These are phyloP conservation scores for Hibiscus syriacus DNA, from an alignment of 345 rosid species.

Conservation along the genomic window DNA sequence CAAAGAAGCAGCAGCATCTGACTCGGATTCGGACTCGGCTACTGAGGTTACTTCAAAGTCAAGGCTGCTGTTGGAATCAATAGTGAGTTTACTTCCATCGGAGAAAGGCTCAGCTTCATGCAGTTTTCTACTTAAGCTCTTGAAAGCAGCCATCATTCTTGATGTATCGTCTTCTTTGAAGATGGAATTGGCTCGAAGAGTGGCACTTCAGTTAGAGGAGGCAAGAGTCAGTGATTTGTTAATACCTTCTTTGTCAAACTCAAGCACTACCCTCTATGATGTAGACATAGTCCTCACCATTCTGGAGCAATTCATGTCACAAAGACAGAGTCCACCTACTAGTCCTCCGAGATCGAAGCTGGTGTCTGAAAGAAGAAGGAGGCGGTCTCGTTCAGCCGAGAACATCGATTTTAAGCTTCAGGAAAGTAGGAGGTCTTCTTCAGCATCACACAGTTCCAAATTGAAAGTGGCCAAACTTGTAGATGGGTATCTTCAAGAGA, in stretches of 20 bases:
- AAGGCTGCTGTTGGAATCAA: slow-evolving; percentile 73
- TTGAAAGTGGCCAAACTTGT: slow-evolving; percentile 91
- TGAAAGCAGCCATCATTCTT: slow-evolving; percentile 79
- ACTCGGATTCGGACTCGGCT: slow-evolving; percentile 61
- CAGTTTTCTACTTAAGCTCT: slow-evolving; percentile 76
- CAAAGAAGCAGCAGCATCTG: slow-evolving; percentile 32
- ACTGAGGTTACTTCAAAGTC: slow-evolving; percentile 45
- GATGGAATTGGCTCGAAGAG: slow-evolving; percentile 73
- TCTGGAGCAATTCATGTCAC: slow-evolving; percentile 83
- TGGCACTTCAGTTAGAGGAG: slow-evolving; percentile 82
- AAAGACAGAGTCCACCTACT: slow-evolving; percentile 91
- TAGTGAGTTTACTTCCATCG: slow-evolving; percentile 75
- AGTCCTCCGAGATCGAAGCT: slow-evolving; percentile 75
- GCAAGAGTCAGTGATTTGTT: slow-evolving; percentile 76
- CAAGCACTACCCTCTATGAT: slow-evolving; percentile 51
- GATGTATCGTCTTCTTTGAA: slow-evolving; percentile 61
- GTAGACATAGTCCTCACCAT: slow-evolving; percentile 69
- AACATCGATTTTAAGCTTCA: slow-evolving; percentile 76
- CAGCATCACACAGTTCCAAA: slow-evolving; percentile 92
- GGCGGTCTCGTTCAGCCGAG: slow-evolving; percentile 91
- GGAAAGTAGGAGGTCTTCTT: slow-evolving; percentile 87
- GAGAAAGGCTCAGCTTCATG: slow-evolving; percentile 81
- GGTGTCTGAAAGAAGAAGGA: slow-evolving; percentile 70
- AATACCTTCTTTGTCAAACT: slow-evolving; percentile 53
- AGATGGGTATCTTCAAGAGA: slow-evolving; percentile 75